Percentiles rank a stretch among this genome's conserved stretches.
Conservation (phyloP, 2,329 filamentous ascomycete species). For the Hypocrella siamensis region DNA sequence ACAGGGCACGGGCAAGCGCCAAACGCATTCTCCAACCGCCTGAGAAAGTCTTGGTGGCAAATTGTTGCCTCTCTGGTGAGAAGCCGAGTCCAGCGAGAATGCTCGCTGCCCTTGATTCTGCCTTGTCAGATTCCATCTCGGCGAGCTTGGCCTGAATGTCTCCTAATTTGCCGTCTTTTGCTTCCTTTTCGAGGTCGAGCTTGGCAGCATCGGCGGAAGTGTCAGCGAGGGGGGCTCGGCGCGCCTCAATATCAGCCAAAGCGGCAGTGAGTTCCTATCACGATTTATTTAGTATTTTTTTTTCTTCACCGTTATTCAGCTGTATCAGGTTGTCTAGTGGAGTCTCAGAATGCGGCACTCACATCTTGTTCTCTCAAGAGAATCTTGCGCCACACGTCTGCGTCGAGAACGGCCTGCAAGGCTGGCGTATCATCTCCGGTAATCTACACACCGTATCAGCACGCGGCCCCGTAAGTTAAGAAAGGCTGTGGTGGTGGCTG, state of each 20-base stretch:
- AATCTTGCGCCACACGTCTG: conserved; percentile 97
- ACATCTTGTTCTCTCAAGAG: conserved; percentile 76
- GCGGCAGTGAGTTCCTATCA: conserved; percentile 57
- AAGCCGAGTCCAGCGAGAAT: conserved; percentile 96
- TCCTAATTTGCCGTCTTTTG: conserved; percentile 75
- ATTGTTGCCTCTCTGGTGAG: conserved; percentile 82
- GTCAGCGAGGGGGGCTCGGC: conserved; percentile 70
- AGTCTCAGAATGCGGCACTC: no score
- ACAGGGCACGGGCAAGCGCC: conserved; percentile 83
- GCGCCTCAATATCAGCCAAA: conserved; percentile 60
- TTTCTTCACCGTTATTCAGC: no score
- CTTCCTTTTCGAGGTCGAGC: conserved; percentile 77
- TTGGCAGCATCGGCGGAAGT: conserved; percentile 78
- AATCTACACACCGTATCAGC: conserved; percentile 38
- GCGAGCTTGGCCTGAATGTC: conserved; percentile 85
- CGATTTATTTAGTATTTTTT: background rate
- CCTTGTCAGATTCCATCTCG: conserved; percentile 99
- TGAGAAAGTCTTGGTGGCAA: conserved; percentile 92
- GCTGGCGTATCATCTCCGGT: conserved; percentile 90
- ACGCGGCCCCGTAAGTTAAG: background rate
- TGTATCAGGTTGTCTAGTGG: no score
- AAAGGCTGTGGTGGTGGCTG: background rate
- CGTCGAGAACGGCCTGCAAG: conserved; percentile 86
- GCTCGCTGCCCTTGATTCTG: conserved; percentile 84
- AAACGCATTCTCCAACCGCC: conserved; percentile 99